Percentiles rank a stretch among this genome's conserved stretches.
Conservation (phyloP, 805 yeast genomes). For the Ogataea salicorniae region DNA sequence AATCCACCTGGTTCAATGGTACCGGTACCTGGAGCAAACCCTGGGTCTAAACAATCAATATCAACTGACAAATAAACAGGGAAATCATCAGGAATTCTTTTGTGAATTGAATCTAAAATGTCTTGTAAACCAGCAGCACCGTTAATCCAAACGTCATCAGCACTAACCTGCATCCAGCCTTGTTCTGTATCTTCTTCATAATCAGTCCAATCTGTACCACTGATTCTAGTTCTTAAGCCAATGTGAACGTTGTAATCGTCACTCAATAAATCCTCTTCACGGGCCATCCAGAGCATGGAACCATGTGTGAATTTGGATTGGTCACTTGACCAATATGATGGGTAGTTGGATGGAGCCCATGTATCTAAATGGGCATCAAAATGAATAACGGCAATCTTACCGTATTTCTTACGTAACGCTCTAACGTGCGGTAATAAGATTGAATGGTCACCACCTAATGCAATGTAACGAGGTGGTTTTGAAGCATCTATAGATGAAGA, state of each 20-base stretch:
- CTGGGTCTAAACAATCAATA: conserved; percentile 59
- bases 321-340: conserved; percentile 32
- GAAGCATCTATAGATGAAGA: conserved; percentile 19
- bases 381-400: conserved; percentile 68
- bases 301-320: conserved; percentile 69
- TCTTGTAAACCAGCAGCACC: conserved; percentile 47
- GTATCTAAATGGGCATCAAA: conserved; percentile 86
- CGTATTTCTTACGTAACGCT: conserved; percentile 55
- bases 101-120: conserved; percentile 48
- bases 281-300: conserved; percentile 81
- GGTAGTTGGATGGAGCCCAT: conserved; percentile 69
- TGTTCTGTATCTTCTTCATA: conserved; percentile 62
- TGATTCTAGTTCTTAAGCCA: conserved; percentile 69
- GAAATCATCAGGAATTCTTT: conserved; percentile 51
- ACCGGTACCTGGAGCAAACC: conserved; percentile 54
- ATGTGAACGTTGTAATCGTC: conserved; percentile 62
- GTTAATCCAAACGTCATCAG: conserved; percentile 68
- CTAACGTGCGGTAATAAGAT: conserved; percentile 68
- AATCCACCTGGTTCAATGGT: conserved; percentile 58
- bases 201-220: conserved; percentile 55
- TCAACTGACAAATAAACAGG: conserved; percentile 81
- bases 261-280: conserved; percentile 57
- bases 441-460: conserved; percentile 83
- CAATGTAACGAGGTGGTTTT: conserved; percentile 57
- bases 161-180: conserved; percentile 63